A percentile compares a stretch with the other conserved stretches of the same genome.
phyloP scores from a whole-genome alignment of 352 stramenopile species.

The Phytophthora boehmeriae region DNA sequence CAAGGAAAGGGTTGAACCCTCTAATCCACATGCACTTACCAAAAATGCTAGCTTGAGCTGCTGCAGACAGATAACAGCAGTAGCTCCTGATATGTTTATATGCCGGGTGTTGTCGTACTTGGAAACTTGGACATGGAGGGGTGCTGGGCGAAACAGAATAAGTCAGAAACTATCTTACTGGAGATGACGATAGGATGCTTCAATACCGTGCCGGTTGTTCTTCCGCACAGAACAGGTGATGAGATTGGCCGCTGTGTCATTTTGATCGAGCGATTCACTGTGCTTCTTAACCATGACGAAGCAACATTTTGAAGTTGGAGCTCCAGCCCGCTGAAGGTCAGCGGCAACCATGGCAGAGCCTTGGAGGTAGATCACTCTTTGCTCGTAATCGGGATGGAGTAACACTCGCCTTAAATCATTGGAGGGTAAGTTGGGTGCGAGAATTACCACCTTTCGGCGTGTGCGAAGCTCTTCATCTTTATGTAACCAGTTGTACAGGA shows the following conservation, averaged over 20 bases:
- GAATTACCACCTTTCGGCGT: constrained; percentile 71
- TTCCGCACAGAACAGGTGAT: constrained; percentile 81
- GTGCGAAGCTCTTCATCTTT: constrained; percentile 63
- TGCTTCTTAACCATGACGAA: constrained; percentile 85
- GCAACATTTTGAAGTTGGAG: constrained; percentile 57
- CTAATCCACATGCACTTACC: constrained; percentile 77
- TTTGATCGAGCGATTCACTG: constrained; percentile 54
- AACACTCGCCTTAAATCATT: constrained; percentile 66
- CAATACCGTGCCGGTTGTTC: constrained; percentile 67
- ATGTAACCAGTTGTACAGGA: constrained; percentile 81
- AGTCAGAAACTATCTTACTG: not conserved
- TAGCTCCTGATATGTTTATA: constrained; percentile 73
- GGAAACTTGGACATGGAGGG: constrained; percentile 80
- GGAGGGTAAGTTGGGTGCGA: constrained; percentile 62
- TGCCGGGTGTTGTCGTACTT: constrained; percentile 77
- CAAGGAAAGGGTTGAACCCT: constrained; percentile 75
- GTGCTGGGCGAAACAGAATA: constrained; percentile 44
- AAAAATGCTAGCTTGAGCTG: constrained; percentile 77
- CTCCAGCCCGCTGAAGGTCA: constrained; percentile 67
- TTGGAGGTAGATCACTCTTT: constrained; percentile 78
- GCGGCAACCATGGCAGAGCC: constrained; percentile 75
- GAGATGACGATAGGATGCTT: too few species aligned
- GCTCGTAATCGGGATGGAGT: constrained; percentile 74
- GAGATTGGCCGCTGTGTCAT: constrained; percentile 75
- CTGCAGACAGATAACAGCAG: constrained; percentile 77